Evolutionary conservation across 768 basidiomycete genomes (phyloP).

Genomic region (Chiua virens): DNA sequence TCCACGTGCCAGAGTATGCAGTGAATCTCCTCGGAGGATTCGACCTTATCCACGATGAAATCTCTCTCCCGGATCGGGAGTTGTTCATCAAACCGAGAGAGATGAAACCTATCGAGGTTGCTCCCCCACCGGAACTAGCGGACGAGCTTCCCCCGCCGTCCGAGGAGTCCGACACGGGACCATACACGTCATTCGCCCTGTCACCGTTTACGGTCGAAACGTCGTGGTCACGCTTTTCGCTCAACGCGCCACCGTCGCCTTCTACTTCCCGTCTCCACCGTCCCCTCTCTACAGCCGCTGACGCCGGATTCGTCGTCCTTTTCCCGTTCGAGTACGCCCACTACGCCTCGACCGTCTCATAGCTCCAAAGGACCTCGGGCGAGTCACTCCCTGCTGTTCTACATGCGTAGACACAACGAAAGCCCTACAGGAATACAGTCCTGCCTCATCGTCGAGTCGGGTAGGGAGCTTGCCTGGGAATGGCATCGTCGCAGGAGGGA

Average conservation of each 20-base stretch:
- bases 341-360: constrained; percentile 25
- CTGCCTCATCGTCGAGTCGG: constrained; percentile 22
- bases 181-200: constrained; percentile 32
- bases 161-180: constrained; percentile 35
- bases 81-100: constrained; percentile 30
- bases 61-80: constrained; percentile 33
- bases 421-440: constrained; percentile 19
- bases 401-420: constrained; percentile 30
- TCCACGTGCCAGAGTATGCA: constrained; percentile 46
- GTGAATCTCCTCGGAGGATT: constrained; percentile 44
- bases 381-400: constrained; percentile 30
- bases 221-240: constrained; percentile 20
- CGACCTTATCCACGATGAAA: constrained; percentile 37
- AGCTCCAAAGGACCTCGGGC: constrained; percentile 26
- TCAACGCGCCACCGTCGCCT: constrained; percentile 17
- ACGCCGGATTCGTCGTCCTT: constrained; percentile 31
- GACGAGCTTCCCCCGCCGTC: constrained; percentile 20
- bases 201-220: constrained; percentile 25
- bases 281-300: constrained; percentile 28
- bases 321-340: constrained; percentile 32
- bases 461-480: constrained; percentile 16
- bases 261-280: constrained; percentile 24
- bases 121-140: constrained; percentile 22
- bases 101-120: constrained; percentile 29
- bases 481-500: constrained; percentile 2